These are phyloP conservation scores for Ustilago xerochloae DNA, from an alignment of 1,284 basidiomycete genomes.

Conservation along the genomic window DNA sequence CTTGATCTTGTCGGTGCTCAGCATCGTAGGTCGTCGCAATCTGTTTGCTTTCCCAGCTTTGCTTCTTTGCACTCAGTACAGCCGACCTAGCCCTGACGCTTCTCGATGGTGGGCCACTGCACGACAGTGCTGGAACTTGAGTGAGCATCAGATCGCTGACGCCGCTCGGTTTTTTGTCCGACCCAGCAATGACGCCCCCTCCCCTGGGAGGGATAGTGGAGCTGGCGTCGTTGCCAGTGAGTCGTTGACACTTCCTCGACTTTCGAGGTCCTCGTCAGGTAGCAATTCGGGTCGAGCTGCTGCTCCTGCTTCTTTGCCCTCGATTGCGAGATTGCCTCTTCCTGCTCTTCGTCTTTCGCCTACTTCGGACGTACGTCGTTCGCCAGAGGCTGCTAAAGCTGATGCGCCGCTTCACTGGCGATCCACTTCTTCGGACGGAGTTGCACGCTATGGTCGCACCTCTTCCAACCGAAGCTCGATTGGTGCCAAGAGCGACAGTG, in stretches of 20 bases:
- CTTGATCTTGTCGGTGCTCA: slow-evolving; percentile 44
- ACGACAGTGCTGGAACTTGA: slow-evolving; percentile 49
- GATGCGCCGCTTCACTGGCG: slow-evolving; percentile 12
- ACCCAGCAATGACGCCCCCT: slow-evolving; percentile 40
- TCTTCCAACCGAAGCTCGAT: slow-evolving; percentile 37
- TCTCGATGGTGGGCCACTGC: slow-evolving; percentile 47
- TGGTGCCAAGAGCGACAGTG: slow-evolving; percentile 32
- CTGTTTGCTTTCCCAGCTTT: slow-evolving; percentile 48
- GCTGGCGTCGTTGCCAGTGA: background rate
- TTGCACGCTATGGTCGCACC: too few relatives aligned
- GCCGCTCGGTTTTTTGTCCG: slow-evolving; percentile 47
- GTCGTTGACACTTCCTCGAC: slow-evolving; percentile 39
- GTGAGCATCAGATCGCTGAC: slow-evolving; percentile 36
- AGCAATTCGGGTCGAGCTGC: slow-evolving; percentile 10
- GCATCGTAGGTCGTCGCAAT: slow-evolving; percentile 46
- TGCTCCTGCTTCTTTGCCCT: slow-evolving; percentile 23
- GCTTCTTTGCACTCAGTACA: slow-evolving; percentile 49
- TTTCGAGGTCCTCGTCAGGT: slow-evolving; percentile 24
- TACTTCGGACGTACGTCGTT: slow-evolving; percentile 17
- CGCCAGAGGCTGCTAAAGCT: slow-evolving; percentile 9
- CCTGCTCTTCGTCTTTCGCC: slow-evolving; percentile 45
- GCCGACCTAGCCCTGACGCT: slow-evolving; percentile 35
- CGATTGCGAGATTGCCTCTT: slow-evolving; percentile 33
- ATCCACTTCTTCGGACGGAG: slow-evolving; percentile 5
- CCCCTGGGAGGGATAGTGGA: slow-evolving; percentile 10